Base-by-base conservation (phyloP, 1,139 yeast species). In the Suhomyces ambrosiae region DNA sequence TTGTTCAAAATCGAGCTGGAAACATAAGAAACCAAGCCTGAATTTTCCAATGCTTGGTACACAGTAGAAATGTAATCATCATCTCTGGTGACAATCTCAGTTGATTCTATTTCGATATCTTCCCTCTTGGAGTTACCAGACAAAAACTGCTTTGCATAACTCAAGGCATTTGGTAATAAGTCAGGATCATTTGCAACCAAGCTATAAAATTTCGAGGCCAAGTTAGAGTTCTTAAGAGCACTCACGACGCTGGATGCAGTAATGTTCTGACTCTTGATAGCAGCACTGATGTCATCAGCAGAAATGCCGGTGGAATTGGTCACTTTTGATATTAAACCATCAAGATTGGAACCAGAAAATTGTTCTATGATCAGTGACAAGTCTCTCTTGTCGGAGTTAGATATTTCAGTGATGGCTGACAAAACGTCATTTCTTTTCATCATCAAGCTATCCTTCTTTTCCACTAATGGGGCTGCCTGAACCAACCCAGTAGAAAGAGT, bases 111-210 rank as follows among this genome's bases (percentile, higher is more conserved):
- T 7, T 25, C 27, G 11, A 11, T 13, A 10, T 24, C n/a, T 5
- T 38, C 36, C 32, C 38, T 38, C 32, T 38, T 38, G 25, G 16
- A 21, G 12, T 19, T 15, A 7, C 15, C 3, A 13, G 23, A 30
- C 9, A 37, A 46, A 31, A 58, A 46, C 21, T 41, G 42, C 37
- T 53, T 49, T 26, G 64, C 65, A 25, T 49, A 44, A 7, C 34
- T 27, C 12, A 52, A 30, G 16, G 57, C 60, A 9, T 47, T 39
- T 9, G 52, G 43, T 9, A 45, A 44, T 29, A 54, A 47, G 27
- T 58, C 60, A 3, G 48, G 44, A 41, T 61, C 60, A 30, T 52
- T 50, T 25, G 59, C 50, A 23, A 61, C 49, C 12, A 51, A 44
- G 26, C 46, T 48, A 42, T 57, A 55, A 36, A 62, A 60, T 14